Evolutionary conservation across 1,284 basidiomycete species (phyloP).

Genomic region (Fomitiporia mediterranea): DNA sequence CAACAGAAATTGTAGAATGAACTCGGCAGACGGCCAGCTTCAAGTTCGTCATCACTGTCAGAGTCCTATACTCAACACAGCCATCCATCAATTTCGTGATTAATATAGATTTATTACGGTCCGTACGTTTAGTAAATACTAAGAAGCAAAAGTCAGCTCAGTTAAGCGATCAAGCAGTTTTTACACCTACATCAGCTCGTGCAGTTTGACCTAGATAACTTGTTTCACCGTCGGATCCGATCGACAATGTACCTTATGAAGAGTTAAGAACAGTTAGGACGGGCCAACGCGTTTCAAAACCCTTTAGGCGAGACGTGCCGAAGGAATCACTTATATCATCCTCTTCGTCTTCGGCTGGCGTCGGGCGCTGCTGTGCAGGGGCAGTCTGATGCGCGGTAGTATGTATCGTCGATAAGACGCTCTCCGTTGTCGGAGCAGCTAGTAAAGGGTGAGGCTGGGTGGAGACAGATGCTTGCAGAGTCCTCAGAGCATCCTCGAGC

Average conservation of each 20-base stretch:
- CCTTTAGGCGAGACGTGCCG: slow-evolving; percentile 33
- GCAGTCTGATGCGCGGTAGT: neutral
- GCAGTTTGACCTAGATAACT: slow-evolving; percentile 59
- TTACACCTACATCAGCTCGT: slow-evolving; percentile 49
- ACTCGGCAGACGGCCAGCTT: slow-evolving; percentile 13
- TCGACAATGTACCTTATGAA: slow-evolving; percentile 53
- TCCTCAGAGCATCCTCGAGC: slow-evolving; percentile 51
- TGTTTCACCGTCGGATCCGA: slow-evolving; percentile 49
- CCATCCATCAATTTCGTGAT: neutral
- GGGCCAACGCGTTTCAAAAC: too few relatives aligned
- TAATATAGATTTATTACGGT: neutral
- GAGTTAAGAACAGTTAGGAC: neutral
- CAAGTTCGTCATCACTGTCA: slow-evolving; percentile 13
- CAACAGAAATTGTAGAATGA: slow-evolving; percentile 17
- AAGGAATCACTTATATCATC: slow-evolving; percentile 53
- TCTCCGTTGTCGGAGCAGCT: slow-evolving; percentile 23
- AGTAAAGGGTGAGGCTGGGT: slow-evolving; percentile 45
- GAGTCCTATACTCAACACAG: slow-evolving; percentile 7
- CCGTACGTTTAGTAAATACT: slow-evolving; percentile 17
- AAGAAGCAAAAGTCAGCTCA: neutral
- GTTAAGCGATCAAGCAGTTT: neutral
- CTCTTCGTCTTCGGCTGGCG: slow-evolving; percentile 31
- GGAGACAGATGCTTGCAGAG: slow-evolving; percentile 43
- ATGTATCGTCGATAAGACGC: slow-evolving; percentile 16
- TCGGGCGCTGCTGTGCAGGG: slow-evolving; percentile 1